phyloP scores from a whole-genome alignment of 306 rosid species.

The Cucumis sativus region DNA sequence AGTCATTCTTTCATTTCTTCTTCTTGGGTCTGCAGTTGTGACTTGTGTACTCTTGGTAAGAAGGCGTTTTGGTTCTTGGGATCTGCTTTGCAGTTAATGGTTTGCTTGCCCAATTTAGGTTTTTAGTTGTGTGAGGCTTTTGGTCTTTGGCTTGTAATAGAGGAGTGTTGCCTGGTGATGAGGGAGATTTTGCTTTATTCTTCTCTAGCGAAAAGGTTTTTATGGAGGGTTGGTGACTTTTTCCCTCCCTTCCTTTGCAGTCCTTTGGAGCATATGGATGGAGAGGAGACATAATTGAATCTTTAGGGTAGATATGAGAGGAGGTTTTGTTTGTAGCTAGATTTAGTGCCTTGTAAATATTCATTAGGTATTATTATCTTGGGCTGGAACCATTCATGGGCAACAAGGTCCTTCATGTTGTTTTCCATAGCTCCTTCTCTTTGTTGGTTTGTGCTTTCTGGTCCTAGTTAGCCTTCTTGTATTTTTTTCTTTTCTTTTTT shows the following conservation, averaged over 20 bases:
- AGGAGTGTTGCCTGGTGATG: not conserved
- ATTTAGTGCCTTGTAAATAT: not conserved
- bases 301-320: not conserved
- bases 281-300: not conserved
- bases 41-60: not conserved
- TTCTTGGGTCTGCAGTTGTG: not conserved
- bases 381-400: not conserved
- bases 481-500: not conserved
- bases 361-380: not conserved
- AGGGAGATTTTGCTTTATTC: not conserved
- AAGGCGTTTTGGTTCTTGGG: not conserved
- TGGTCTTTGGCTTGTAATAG: not conserved
- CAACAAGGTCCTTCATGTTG: not conserved
- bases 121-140: not conserved
- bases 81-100: not conserved
- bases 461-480: not conserved
- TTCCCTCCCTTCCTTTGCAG: not conserved
- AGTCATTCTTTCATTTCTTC: not conserved
- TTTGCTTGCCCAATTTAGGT: not conserved
- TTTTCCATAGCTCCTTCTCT: not conserved
- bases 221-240: not conserved
- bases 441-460: not conserved
- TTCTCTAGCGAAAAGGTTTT: not conserved
- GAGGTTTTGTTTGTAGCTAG: not conserved
- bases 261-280: not conserved